Base-by-base conservation (phyloP, 768 basidiomycete genomes). In the Serendipita sp. region DNA sequence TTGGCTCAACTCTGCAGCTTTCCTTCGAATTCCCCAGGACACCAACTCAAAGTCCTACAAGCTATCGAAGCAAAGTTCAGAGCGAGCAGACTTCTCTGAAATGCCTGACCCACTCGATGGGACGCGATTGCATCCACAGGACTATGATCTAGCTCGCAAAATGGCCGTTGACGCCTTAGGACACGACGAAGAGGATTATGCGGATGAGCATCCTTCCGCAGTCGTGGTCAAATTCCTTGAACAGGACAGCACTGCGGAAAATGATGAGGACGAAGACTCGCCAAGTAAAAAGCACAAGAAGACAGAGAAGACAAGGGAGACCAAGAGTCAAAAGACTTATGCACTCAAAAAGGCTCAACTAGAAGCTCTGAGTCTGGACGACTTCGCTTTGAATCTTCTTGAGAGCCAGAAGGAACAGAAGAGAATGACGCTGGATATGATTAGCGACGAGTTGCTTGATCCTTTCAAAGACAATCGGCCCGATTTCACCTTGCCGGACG, bases 151-250 rank as follows among this genome's bases (percentile, higher is more conserved):
- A 45, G 95, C 96, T 2, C 86, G 92, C 41, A 97, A 98, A 78
- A 96, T 99, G 93, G 95, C 95, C 44, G 89, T 91, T 18, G 93
- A 97, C 74, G 92, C 95, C 3, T 81, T 98, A 13, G 96, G 97
- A 71, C 80, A 92, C n/a, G 96, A 99, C 68, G 93, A 95, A 70
- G 96, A 98, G 73, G 96, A 99, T 75, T 80, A 92, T 38, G 89
- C 89, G 65, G 90, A 91, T 68, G 85, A 89, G 70, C 89, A 95
- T 72, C 89, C 93, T 32, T 98, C 96, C 1, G 85, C 88, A 69
- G 87, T 90, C 5, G 92, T 99, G 51, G 86, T 82, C 65, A 81
- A 79, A 70, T 54, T 54, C 53, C 30, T 15, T 15, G 11, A 54
- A 54, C 16, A 28, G 11, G 15, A 15, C 15, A 24, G 24, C 24